phyloP scores from a whole-genome alignment of 768 basidiomycete species.

The Boletus eberwhitei region DNA sequence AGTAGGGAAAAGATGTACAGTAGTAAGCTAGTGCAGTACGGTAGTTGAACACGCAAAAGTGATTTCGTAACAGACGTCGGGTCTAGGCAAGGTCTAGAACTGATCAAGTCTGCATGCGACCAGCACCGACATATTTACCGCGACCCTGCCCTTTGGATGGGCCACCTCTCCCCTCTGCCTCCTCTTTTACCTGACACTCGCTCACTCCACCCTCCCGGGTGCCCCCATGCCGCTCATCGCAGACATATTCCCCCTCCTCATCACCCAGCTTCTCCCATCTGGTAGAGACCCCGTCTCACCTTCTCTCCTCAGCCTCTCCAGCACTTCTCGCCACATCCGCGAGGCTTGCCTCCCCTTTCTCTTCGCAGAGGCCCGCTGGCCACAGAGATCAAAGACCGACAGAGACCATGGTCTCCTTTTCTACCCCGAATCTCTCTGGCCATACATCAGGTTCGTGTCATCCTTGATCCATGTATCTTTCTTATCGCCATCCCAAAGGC shows the following conservation, averaged over 20 bases:
- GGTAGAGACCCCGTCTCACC: conserved; percentile 2
- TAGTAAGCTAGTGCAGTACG: not conserved
- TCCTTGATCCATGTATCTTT: rapidly evolving
- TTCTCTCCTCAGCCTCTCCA: conserved; percentile 24
- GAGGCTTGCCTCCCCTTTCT: conserved; percentile 31
- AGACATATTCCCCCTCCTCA: conserved; percentile 34
- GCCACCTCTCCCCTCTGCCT: conserved; percentile 11
- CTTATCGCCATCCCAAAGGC: conserved; percentile 15
- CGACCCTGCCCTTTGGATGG: conserved; percentile 7
- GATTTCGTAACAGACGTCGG: conserved; percentile 8
- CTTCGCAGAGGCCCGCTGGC: conserved; percentile 34
- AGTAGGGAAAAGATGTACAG: conserved; percentile 13
- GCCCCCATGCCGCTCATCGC: conserved; percentile 32
- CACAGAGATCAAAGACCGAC: conserved; percentile 28
- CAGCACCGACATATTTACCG: conserved; percentile 12
- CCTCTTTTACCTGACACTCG: not conserved
- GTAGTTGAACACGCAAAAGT: not conserved
- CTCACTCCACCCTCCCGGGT: not conserved
- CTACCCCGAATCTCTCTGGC: conserved; percentile 29
- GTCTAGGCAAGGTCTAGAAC: conserved; percentile 28
- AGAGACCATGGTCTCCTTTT: conserved; percentile 25
- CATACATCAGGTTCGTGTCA: conserved; percentile 26
- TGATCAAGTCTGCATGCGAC: conserved; percentile 4
- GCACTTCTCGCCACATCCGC: conserved; percentile 25
- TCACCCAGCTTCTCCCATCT: conserved; percentile 20